Base-by-base conservation (phyloP, 2,329 filamentous ascomycete genomes). In the Sclerotinia glacialis region DNA sequence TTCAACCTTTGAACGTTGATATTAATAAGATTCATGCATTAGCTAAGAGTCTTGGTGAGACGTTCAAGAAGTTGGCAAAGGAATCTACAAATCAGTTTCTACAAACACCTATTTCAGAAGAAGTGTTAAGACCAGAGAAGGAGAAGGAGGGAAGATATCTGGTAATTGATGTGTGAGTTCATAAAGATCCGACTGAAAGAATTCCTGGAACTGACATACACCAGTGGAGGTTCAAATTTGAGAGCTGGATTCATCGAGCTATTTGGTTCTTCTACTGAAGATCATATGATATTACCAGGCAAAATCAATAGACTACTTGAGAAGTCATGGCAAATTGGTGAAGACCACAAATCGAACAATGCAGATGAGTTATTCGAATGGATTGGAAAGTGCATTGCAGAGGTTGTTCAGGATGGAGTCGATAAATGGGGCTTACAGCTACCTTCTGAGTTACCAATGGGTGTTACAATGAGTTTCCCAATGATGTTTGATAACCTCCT, bases 381-480 rank as follows among this genome's bases (percentile, higher is more conserved):
- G 91, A 91, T 95, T 71, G 91, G 91, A 34, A 81, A 85, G 72
- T 90, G 89, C 73, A 91, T 95, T 71, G 89, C 89, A 18, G 82
- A 89, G 68, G 89, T 93, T 4, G 87, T 94, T 21, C 80, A 79
- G 42, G 83, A 87, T 68, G 86, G 84, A 9, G 81, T 82, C 68
- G 73, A 79, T 5, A 72, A 74, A 46, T 76, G 86, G 53, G 74
- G 78, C 49, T 77, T 69, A 56, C 77, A 79, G 67, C 53, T 72
- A 8, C 67, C 66, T 52, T 76, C 79, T 37, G 80, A 82, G 63
- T 77, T 90, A n/a, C 81, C 85, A 7, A 80, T 90, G 71, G 88
- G 88, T 16, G 86, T 91, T 42, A 88, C 88, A 1, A 90, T 90
- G 74, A 89, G 86, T 74, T 90, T 91, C 67, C 88, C 88, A 16